Conservation (phyloP, 768 basidiomycete species). For the Ramaria rubella region DNA sequence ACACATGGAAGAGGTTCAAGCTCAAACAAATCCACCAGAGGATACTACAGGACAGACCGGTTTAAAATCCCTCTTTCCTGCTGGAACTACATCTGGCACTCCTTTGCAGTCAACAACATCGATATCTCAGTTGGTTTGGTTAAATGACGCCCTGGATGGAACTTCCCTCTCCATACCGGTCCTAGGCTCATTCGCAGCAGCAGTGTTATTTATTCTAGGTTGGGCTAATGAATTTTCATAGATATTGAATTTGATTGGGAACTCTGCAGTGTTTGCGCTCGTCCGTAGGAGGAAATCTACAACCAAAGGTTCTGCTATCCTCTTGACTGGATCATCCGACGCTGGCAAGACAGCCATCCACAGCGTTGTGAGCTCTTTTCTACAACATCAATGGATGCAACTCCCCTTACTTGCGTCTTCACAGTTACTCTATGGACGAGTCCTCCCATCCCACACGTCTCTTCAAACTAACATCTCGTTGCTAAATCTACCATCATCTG, state of each 20-base stretch:
- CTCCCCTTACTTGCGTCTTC: constrained; percentile 14
- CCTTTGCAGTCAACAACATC: no score
- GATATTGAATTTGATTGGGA: neutral
- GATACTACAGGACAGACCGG: no score
- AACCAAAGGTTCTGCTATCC: constrained; percentile 45
- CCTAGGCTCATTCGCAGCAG: neutral
- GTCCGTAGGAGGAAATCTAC: neutral
- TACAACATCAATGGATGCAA: neutral
- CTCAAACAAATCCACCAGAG: no score
- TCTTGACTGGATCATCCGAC: constrained; percentile 71
- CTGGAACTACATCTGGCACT: no score
- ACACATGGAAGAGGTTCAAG: no score
- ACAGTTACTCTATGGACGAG: constrained; percentile 60
- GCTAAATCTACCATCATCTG: constrained; percentile 36
- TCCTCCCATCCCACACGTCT: constrained; percentile 66
- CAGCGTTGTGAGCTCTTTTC: constrained; percentile 47
- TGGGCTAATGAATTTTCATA: neutral
- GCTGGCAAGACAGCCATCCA: constrained; percentile 78
- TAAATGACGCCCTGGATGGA: no score
- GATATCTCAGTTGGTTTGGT: no score
- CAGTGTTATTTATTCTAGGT: constrained; percentile 1
- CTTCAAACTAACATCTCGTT: constrained; percentile 62
- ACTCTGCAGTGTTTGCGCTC: neutral
- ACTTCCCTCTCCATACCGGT: neutral
- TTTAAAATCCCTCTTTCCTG: no score